Evolutionary conservation across 768 basidiomycete species (phyloP).

Genomic region (Candolleomyces aberdarensis): DNA sequence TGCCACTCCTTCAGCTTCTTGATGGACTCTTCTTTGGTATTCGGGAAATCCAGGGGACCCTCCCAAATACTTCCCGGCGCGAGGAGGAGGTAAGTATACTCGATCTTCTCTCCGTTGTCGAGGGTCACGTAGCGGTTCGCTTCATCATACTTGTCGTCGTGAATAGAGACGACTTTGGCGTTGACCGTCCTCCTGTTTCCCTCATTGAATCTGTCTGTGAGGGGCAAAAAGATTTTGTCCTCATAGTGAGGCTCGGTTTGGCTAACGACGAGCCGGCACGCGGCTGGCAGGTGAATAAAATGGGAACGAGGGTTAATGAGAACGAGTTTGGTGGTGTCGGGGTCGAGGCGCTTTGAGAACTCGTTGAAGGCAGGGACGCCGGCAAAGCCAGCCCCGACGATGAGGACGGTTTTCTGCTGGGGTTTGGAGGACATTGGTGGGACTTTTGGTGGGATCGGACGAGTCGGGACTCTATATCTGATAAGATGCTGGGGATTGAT

Average conservation of each 20-base stretch:
- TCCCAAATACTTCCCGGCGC: constrained; percentile 48
- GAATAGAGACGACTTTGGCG: constrained; percentile 18
- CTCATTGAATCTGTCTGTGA: constrained; percentile 43
- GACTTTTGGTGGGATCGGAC: no score
- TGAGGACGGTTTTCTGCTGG: constrained; percentile 30
- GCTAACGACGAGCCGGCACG: constrained; percentile 44
- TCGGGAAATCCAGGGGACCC: constrained; percentile 30
- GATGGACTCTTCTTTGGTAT: constrained; percentile 18
- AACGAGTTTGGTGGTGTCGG: constrained; percentile 31
- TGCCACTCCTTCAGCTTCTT: constrained; percentile 23
- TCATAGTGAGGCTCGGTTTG: constrained; percentile 29
- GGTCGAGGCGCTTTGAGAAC: constrained; percentile 48
- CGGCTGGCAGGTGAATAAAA: constrained; percentile 41
- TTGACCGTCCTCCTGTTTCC: constrained; percentile 41
- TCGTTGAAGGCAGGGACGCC: constrained; percentile 38
- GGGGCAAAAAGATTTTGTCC: constrained; percentile 35
- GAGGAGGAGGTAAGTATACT: constrained; percentile 48
- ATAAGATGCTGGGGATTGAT: no score
- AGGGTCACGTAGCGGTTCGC: constrained; percentile 32
- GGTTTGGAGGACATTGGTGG: constrained; percentile 2
- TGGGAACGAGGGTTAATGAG: constrained; percentile 48
- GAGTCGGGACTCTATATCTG: no score
- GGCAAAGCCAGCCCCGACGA: constrained; percentile 54
- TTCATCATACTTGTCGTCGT: constrained; percentile 23
- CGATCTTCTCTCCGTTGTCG: constrained; percentile 39